Base-by-base conservation (phyloP, 371 early-diverging fungal genomes). In the Ecytonucleospora hepatopenaei region DNA sequence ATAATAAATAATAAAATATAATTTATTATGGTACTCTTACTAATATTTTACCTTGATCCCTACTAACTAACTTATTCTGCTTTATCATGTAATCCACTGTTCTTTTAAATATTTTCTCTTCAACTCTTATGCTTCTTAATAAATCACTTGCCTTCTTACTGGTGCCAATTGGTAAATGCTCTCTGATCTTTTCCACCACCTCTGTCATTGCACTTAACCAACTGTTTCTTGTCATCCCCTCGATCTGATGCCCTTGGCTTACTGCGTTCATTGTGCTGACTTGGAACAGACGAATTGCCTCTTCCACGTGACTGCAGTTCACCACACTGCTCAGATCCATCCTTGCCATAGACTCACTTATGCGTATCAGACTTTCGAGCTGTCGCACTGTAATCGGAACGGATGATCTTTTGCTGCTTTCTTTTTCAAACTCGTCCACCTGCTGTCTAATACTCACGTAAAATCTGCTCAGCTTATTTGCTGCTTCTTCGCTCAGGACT, bases 371-470 rank as follows among this genome's bases (percentile, higher is more conserved):
- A 59, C 96, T 95, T 80, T 99, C 99, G 64, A 99, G 81, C 81
- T 99, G 99, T 78, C 88, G 86, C 67, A 98, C 86, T 2, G 99
- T 99, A 71, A 99, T 96, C 1, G 99, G 99, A 62, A 99, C 91
- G 30, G 90, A 83, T 0, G 88, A 86, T 69, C 89, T 83, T 59
- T 83, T 83, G 27, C 84, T 78, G 27, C 81, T 83, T 66, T 86
- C 84, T 65, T 83, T 82, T 77, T 90, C 90, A 51, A 87, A 75
- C 35, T 84, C 82, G 60, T 87, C 86, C 32, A 94, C 88, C 66
- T 88, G 85, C 71, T 86, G 82, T 34, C 97, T 85, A 68, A 95
- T 88, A 51, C 85, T 82, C 1, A 93, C 92, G 80, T 92, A 99
- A 78, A 92, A 89, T 63, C 86, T 87, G 78, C 86, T 86, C 68